Conservation (phyloP, 108 stramenopile genomes). For the Nitzschia sp. region DNA sequence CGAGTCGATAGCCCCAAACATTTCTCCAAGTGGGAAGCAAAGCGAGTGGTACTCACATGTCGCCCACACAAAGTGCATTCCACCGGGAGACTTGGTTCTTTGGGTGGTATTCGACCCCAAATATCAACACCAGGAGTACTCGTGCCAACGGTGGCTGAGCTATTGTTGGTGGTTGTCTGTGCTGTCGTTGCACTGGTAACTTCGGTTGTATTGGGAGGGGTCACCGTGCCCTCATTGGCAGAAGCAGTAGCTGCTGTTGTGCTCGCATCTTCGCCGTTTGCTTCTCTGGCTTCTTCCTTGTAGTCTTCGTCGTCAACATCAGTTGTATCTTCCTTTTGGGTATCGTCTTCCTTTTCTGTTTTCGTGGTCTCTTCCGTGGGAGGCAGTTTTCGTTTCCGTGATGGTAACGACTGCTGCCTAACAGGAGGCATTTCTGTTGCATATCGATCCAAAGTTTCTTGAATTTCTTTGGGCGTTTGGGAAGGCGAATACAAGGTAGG, state of each 20-base stretch:
- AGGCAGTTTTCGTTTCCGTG: conserved; percentile 7
- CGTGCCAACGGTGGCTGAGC: background rate
- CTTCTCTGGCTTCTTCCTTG: background rate
- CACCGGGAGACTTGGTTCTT: conserved; percentile 28
- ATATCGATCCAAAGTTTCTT: conserved; percentile 22
- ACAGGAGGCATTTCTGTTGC: conserved; percentile 24
- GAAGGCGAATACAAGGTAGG: conserved; percentile 10
- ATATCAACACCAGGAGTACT: conserved; percentile 19
- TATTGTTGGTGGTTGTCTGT: background rate
- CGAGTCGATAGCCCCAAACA: conserved; percentile 44
- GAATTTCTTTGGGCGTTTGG: conserved; percentile 28
- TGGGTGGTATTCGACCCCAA: conserved; percentile 35
- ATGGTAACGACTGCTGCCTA: background rate
- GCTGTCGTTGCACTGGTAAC: background rate
- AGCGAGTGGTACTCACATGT: conserved; percentile 32
- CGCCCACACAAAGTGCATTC: conserved; percentile 34
- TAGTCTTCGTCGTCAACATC: conserved; percentile 21
- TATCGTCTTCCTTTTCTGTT: conserved; percentile 16
- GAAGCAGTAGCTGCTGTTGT: background rate
- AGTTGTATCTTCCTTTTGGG: conserved; percentile 11
- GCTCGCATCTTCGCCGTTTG: background rate
- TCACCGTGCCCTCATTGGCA: no score
- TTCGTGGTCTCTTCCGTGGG: background rate
- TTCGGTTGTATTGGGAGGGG: no score
- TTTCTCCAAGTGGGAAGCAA: conserved; percentile 42